Percentiles rank a stretch among this genome's conserved stretches.
Conservation (phyloP, 805 yeast genomes). For the Isabelozyma gotoi region DNA sequence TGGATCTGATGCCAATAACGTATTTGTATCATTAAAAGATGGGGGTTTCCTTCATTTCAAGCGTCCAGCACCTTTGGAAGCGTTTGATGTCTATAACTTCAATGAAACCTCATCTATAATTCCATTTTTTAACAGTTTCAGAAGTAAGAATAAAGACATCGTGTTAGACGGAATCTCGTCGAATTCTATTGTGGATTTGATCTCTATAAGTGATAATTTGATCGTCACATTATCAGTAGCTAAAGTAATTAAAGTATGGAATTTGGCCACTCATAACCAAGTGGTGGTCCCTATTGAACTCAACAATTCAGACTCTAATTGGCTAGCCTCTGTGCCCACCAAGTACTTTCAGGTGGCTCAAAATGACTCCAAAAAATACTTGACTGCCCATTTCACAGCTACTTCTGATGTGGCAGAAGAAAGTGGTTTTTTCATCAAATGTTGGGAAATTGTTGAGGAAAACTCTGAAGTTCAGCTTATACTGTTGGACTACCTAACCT, state of each 20-base stretch:
- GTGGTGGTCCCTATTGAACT: constrained; percentile 15
- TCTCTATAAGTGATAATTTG: constrained; percentile 33
- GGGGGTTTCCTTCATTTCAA: constrained; percentile 70
- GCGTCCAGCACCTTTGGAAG: constrained; percentile 36
- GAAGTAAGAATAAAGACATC: constrained; percentile 12
- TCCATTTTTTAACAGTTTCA: constrained; percentile 26
- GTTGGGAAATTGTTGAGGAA: constrained; percentile 19
- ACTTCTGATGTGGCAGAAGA: constrained; percentile 11
- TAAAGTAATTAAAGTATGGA: constrained; percentile 61
- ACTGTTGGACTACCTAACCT: constrained; percentile 12
- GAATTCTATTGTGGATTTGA: constrained; percentile 43
- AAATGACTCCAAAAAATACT: constrained; percentile 7
- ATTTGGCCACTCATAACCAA: constrained; percentile 36
- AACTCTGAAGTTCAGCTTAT: constrained; percentile 7
- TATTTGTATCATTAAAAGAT: constrained; percentile 65
- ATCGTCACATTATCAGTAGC: constrained; percentile 55
- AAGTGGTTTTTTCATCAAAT: constrained; percentile 20
- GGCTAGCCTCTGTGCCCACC: constrained; percentile 30
- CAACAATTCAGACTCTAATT: constrained; percentile 7
- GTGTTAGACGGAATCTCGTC: constrained; percentile 36
- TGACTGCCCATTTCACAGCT: constrained; percentile 15
- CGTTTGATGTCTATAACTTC: constrained; percentile 48
- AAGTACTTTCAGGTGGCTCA: constrained; percentile 24
- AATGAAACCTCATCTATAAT: constrained; percentile 44
- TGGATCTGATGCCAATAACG: constrained; percentile 42